Percentiles rank a stretch among this genome's conserved stretches.
These are phyloP conservation scores for Pulicaria dysenterica DNA, from an alignment of 129 eudicot species.

Conservation along the genomic window DNA sequence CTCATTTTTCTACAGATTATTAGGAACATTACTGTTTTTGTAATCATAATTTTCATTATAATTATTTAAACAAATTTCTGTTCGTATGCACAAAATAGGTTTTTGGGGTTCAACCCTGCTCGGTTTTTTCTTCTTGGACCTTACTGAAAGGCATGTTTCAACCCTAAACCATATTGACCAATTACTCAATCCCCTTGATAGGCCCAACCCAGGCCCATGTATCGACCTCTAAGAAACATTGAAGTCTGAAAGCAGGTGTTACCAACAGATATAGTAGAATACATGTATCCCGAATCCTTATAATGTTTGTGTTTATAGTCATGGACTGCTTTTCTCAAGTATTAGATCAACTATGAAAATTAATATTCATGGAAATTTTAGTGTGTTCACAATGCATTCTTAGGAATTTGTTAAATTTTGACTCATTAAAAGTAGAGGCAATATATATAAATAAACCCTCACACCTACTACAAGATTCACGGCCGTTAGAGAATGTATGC, in stretches of 20 bases:
- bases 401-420: neutral
- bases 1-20: no score
- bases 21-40: neutral
- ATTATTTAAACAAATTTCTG: neutral
- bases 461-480: constrained; percentile 27
- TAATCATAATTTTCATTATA: neutral
- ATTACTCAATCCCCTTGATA: neutral
- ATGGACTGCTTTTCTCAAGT: neutral
- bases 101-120: neutral
- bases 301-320: neutral
- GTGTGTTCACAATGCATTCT: constrained; percentile 11
- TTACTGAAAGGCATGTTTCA: neutral
- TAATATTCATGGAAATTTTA: neutral
- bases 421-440: constrained; percentile 11
- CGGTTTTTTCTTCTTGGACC: neutral
- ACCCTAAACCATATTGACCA: neutral
- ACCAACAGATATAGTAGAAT: constrained; percentile 2
- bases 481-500: constrained; percentile 23
- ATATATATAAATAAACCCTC: constrained; percentile 20
- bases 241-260: neutral
- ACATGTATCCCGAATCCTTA: neutral
- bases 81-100: neutral
- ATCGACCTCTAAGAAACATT: neutral
- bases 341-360: neutral
- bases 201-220: neutral